Conservation (phyloP, 176 grass and related monocot species). For the Musa schizocarpa region DNA sequence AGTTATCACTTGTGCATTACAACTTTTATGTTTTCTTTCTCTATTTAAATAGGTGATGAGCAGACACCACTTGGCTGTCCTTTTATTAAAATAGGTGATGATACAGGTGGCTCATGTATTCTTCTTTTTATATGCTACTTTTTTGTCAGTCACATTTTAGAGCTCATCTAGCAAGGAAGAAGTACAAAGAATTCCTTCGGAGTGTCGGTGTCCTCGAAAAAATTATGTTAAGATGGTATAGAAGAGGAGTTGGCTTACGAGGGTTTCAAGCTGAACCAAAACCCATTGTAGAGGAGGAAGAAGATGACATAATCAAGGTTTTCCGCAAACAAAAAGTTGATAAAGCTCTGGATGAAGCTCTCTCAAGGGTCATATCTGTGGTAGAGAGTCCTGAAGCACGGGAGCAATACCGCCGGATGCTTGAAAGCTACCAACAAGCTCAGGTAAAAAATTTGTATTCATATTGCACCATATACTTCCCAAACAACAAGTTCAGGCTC, state of each 20-base stretch:
- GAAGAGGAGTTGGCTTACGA: conserved; percentile 53
- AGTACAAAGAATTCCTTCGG: conserved; percentile 41
- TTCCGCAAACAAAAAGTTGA: conserved; percentile 80
- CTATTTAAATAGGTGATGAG: too few species aligned
- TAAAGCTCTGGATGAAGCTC: conserved; percentile 54
- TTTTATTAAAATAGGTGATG: too few species aligned
- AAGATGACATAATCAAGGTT: conserved; percentile 44
- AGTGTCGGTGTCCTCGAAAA: conserved; percentile 81
- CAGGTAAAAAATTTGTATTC: conserved; percentile 30
- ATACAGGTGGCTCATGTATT: background rate
- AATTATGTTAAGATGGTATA: conserved; percentile 58
- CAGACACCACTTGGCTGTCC: too few species aligned
- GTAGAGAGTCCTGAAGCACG: conserved; percentile 39
- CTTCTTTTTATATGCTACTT: conserved; percentile 2
- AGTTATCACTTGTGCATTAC: too few species aligned
- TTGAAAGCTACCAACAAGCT: conserved; percentile 43
- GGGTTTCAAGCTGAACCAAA: conserved; percentile 34
- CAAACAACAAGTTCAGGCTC: too few species aligned
- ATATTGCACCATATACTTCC: too few species aligned
- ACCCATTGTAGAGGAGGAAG: conserved; percentile 49
- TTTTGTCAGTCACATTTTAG: conserved; percentile 50
- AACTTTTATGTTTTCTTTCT: too few species aligned
- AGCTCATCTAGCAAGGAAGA: conserved; percentile 67
- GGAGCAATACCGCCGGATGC: conserved; percentile 73
- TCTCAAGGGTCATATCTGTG: conserved; percentile 51